Percentiles rank a stretch among this genome's conserved stretches.
These are phyloP conservation scores for Sporormia fimetaria DNA, from an alignment of 495 filamentous ascomycete genomes.

Conservation along the genomic window DNA sequence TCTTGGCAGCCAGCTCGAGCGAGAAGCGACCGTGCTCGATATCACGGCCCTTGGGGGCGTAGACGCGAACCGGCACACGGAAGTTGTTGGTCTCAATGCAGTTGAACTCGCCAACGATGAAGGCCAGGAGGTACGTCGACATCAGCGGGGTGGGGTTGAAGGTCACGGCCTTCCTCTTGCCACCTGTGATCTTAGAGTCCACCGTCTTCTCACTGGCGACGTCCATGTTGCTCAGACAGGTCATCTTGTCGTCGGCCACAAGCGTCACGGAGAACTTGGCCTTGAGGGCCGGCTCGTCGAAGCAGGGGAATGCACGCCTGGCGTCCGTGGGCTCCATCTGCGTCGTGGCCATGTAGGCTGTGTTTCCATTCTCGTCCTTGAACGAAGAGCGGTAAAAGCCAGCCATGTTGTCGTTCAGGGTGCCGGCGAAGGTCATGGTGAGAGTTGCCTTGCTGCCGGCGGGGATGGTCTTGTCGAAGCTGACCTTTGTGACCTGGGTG, in stretches of 20 bases:
- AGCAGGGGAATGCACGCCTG: conserved; percentile 62
- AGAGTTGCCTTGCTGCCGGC: conserved; percentile 52
- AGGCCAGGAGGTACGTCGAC: conserved; percentile 70
- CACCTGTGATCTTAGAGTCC: conserved; percentile 40
- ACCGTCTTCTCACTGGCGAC: conserved; percentile 53
- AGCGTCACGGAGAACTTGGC: conserved; percentile 62
- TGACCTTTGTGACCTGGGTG: conserved; percentile 52
- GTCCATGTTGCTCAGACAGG: conserved; percentile 75
- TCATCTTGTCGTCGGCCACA: conserved; percentile 60
- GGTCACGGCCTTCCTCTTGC: conserved; percentile 55
- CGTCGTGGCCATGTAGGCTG: conserved; percentile 58
- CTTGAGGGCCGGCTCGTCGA: conserved; percentile 68
- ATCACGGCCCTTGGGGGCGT: conserved; percentile 50
- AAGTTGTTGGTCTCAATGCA: conserved; percentile 64
- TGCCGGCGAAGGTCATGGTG: conserved; percentile 54
- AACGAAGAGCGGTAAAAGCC: conserved; percentile 74
- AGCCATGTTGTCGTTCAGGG: conserved; percentile 69
- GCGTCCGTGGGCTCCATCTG: conserved; percentile 78
- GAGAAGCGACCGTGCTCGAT: conserved; percentile 59
- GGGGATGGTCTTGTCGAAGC: conserved; percentile 47
- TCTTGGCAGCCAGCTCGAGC: conserved; percentile 55
- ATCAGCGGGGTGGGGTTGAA: conserved; percentile 65
- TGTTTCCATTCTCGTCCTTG: conserved; percentile 50
- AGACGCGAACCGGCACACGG: conserved; percentile 62
- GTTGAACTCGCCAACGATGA: conserved; percentile 65